phyloP scores from a whole-genome alignment of 768 basidiomycete species.

The Pleurotus tuoliensis region DNA sequence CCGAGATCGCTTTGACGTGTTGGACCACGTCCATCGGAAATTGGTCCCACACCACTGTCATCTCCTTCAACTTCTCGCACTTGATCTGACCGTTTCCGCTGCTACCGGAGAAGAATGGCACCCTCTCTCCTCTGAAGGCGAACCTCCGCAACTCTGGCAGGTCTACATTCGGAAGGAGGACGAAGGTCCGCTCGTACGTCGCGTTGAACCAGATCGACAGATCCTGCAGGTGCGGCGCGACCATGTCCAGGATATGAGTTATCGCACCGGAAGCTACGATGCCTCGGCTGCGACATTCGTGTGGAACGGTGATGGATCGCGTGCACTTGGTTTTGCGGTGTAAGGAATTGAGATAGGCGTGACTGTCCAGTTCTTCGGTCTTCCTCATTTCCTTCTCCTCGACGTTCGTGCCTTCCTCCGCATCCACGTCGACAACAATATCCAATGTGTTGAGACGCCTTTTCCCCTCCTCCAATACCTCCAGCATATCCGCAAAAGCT shows the following conservation, averaged over 20 bases:
- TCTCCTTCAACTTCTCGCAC: neutral
- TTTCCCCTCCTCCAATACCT: neutral
- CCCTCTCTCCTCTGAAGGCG: neutral
- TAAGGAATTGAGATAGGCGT: neutral
- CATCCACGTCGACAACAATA: neutral
- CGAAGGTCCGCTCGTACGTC: neutral
- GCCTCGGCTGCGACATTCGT: neutral
- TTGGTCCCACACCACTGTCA: neutral
- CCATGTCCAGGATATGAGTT: neutral
- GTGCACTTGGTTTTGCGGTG: neutral
- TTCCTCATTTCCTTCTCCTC: neutral
- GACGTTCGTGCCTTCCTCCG: neutral
- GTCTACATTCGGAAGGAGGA: neutral
- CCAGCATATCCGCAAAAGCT: neutral
- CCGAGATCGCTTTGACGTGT: neutral
- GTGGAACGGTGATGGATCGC: neutral
- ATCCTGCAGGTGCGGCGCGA: neutral
- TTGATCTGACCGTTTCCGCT: neutral
- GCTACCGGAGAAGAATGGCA: neutral
- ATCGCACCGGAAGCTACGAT: neutral
- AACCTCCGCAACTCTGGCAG: neutral
- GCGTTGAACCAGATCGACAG: conserved; percentile 2
- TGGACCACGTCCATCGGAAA: neutral
- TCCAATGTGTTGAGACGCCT: neutral
- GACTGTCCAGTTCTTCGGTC: neutral